Conservation (phyloP, 2,329 filamentous ascomycete genomes). For the Beauveria bassiana region DNA sequence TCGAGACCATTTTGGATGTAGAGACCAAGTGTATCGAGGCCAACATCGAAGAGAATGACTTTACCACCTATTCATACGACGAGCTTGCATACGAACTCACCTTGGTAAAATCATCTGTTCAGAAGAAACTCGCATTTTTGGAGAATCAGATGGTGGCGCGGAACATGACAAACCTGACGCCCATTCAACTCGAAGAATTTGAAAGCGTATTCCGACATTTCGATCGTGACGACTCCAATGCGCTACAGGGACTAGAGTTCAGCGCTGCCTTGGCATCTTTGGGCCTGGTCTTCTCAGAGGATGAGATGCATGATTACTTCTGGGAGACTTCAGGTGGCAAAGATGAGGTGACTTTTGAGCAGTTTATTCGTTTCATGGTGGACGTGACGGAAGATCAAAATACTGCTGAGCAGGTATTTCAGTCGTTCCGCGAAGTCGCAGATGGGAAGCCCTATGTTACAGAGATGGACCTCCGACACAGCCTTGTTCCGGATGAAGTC, state of each 20-base stretch:
- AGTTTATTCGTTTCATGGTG: conserved; percentile 99
- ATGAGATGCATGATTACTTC: conserved; percentile 97
- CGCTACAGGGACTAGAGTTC: conserved; percentile 87
- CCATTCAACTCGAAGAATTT: conserved; percentile 96
- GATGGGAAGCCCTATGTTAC: conserved; percentile 99
- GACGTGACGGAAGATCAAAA: conserved; percentile 98
- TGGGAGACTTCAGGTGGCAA: conserved; percentile 71
- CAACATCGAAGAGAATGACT: conserved; percentile 99
- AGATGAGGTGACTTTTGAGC: conserved; percentile 87
- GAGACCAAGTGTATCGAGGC: conserved; percentile 89
- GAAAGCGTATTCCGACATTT: conserved; percentile 98
- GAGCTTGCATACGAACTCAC: conserved; percentile 90
- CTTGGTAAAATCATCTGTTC: conserved; percentile 82
- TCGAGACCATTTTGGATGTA: conserved; percentile 77
- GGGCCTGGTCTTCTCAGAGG: conserved; percentile 90
- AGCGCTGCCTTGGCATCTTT: conserved; percentile 91
- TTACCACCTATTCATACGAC: conserved; percentile 98
- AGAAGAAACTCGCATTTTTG: conserved; percentile 92
- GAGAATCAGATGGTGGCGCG: conserved; percentile 98
- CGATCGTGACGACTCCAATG: conserved; percentile 86
- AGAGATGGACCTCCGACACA: conserved; percentile 92
- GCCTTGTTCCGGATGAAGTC: conserved; percentile 90
- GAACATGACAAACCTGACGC: conserved; percentile 97
- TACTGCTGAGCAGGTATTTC: conserved; percentile 95
- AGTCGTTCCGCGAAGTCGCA: conserved; percentile 93